Percentiles rank a stretch among this genome's conserved stretches.
phyloP scores from a whole-genome alignment of 176 grass and related monocot species.

The Aegilops sharonensis region DNA sequence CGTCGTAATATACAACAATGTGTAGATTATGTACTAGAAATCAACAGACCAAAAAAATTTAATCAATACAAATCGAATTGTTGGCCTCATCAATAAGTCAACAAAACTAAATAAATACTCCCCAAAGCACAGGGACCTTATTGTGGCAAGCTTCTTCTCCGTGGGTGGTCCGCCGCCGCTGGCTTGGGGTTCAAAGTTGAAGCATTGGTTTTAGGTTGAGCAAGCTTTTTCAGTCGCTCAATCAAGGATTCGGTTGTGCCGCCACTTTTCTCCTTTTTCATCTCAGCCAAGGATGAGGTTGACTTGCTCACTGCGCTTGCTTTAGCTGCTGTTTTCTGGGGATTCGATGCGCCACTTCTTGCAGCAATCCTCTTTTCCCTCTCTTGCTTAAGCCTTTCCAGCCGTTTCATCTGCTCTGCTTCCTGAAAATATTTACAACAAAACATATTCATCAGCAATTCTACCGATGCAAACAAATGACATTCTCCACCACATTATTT shows the following conservation, averaged over 20 bases:
- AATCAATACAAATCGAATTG: no score
- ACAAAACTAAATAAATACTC: not conserved
- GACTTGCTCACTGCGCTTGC: constrained; percentile 65
- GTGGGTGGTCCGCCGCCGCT: constrained; percentile 24
- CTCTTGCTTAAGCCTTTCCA: constrained; percentile 89
- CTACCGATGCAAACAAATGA: not conserved
- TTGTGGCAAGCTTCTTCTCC: constrained; percentile 37
- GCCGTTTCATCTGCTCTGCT: constrained; percentile 77
- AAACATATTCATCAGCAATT: not conserved
- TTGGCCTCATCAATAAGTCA: no score
- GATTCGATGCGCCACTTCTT: constrained; percentile 39
- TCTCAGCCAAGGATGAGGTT: constrained; percentile 56
- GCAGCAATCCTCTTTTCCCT: constrained; percentile 91
- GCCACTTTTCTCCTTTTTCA: constrained; percentile 64
- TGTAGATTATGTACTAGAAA: no score
- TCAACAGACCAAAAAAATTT: no score
- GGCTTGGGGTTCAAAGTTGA: constrained; percentile 31
- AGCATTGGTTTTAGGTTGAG: constrained; percentile 55
- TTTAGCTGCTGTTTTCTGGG: not conserved
- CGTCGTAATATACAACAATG: no score
- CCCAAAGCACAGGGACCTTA: not conserved
- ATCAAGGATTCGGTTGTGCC: constrained; percentile 35
- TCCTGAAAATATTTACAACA: constrained; percentile 54
- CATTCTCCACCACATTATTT: not conserved
- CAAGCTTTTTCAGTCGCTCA: constrained; percentile 47